A percentile compares a stretch with the other conserved stretches of the same genome.
These are phyloP conservation scores for Penicillium psychrosexuale DNA, from an alignment of 2,329 filamentous ascomycete species.

Conservation along the genomic window DNA sequence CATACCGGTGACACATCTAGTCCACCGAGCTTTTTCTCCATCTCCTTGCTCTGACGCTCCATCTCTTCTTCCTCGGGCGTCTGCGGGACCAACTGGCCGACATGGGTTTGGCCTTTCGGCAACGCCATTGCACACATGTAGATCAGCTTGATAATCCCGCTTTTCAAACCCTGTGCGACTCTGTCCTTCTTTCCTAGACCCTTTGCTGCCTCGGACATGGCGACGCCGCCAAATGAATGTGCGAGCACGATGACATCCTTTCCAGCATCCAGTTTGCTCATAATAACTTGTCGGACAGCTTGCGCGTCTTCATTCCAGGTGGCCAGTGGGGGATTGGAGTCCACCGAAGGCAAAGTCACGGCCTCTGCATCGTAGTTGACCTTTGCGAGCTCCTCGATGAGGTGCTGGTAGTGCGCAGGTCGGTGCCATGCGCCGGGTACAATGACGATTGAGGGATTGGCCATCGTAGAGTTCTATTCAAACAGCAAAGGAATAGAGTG, in stretches of 20 bases:
- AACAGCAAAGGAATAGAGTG: neutral
- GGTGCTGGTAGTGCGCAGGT: constrained; percentile 25
- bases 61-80: constrained; percentile 26
- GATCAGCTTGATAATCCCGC: constrained; percentile 22
- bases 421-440: constrained; percentile 32
- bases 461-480: constrained; percentile 11
- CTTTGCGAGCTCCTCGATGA: constrained; percentile 19
- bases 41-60: constrained; percentile 15
- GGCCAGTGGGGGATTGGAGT: constrained; percentile 24
- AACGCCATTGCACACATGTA: constrained; percentile 31
- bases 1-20: constrained; percentile 21
- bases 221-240: constrained; percentile 35
- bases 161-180: constrained; percentile 16
- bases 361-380: constrained; percentile 22
- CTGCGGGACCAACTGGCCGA: constrained; percentile 21
- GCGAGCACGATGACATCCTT: constrained; percentile 31
- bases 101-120: constrained; percentile 24
- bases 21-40: constrained; percentile 14
- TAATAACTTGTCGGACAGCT: constrained; percentile 22
- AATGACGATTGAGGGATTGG: constrained; percentile 25
- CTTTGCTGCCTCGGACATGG: constrained; percentile 31
- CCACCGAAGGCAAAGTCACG: constrained; percentile 24
- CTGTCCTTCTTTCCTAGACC: constrained; percentile 26
- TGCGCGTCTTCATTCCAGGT: constrained; percentile 29
- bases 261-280: constrained; percentile 22